Conservation (phyloP, 352 stramenopile species). For the Aphanomyces astaci region DNA sequence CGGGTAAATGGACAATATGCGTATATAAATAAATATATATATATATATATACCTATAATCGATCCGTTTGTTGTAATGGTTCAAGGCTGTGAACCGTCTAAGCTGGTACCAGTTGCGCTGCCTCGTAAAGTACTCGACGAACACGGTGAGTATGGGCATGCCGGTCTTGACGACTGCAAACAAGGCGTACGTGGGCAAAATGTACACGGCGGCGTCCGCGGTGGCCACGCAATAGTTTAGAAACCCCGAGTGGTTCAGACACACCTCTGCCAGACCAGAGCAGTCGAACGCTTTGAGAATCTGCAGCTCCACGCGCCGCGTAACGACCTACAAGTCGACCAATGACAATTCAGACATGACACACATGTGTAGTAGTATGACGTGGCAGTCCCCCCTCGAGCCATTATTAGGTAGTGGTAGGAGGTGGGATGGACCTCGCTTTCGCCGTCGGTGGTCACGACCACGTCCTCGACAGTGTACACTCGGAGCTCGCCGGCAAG, state of each 20-base stretch:
- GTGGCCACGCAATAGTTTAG: slow-evolving; percentile 41
- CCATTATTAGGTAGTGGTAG: no score
- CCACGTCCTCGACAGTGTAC: slow-evolving; percentile 31
- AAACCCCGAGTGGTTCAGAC: slow-evolving; percentile 34
- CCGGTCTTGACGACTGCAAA: slow-evolving; percentile 38
- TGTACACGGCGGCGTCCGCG: slow-evolving; percentile 25
- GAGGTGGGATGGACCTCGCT: not conserved
- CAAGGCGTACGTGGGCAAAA: slow-evolving; percentile 29
- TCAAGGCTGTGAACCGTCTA: slow-evolving; percentile 46
- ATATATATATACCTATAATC: slow-evolving; percentile 30
- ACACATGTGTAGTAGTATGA: no score
- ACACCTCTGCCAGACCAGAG: slow-evolving; percentile 37
- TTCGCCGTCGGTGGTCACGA: slow-evolving; percentile 2
- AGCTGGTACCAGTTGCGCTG: slow-evolving; percentile 51
- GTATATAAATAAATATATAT: no score
- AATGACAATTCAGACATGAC: no score
- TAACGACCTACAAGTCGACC: slow-evolving; percentile 23
- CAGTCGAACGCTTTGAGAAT: slow-evolving; percentile 44
- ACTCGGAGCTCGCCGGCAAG: slow-evolving; percentile 39
- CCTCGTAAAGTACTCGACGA: slow-evolving; percentile 36
- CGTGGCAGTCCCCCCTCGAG: no score
- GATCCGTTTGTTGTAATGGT: slow-evolving; percentile 42
- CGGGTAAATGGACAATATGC: no score
- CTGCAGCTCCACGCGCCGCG: slow-evolving; percentile 44
- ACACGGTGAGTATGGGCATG: slow-evolving; percentile 27